Evolutionary conservation across 208 protist species (phyloP), one percentile per base, ranked within the genome.

Genomic region (Baffinella frigidus): DNA sequence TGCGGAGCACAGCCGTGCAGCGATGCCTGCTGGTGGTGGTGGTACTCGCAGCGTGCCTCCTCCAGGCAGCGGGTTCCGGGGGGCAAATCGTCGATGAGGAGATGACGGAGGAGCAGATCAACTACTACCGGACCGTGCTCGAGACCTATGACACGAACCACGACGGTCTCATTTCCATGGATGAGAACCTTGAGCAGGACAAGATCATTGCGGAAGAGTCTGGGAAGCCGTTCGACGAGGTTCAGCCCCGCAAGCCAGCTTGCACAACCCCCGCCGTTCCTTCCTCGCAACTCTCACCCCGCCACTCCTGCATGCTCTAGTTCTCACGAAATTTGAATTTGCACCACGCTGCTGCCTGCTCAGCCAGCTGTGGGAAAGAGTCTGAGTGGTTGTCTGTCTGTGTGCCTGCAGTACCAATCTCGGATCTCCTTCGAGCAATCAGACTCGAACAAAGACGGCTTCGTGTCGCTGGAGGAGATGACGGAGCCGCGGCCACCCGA

Each of bases 171-270:
- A 87, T 87, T 30, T 87, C 77, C n/a, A 87, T 87, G 77, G 77
- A 87, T 30, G 77, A 87, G 77, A 87, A 87, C 44, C 61, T 87
- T 17, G 35, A 45, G 77, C 77, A 87, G 50, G 77, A 87, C 77
- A 87, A 61, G 36, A 33, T 87, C 77, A 87, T 87, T 87, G 77
- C 77, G 33, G 77, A 87, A 39, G 77, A 87, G 14, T 20, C 24
- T 30, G 41, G 44, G 7, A 87, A 87, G 35, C 48, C 43, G 27
- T 87, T 87, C 35, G 77, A 87, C 50, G 77, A 87, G 77, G 77
- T 87, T 74, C 5, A 4, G 30, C 24, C 38, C 20, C 36, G 30
- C 68, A 39, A 3, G 30, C 24, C 2, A 64, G 30, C 20, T 1
- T 64, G 56, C 3, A 24, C 56, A 2, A 64, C 56, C 56, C 20